Evolutionary conservation across 371 early-diverging fungal genomes (phyloP).

Genomic region (Agmasoma carcini): DNA sequence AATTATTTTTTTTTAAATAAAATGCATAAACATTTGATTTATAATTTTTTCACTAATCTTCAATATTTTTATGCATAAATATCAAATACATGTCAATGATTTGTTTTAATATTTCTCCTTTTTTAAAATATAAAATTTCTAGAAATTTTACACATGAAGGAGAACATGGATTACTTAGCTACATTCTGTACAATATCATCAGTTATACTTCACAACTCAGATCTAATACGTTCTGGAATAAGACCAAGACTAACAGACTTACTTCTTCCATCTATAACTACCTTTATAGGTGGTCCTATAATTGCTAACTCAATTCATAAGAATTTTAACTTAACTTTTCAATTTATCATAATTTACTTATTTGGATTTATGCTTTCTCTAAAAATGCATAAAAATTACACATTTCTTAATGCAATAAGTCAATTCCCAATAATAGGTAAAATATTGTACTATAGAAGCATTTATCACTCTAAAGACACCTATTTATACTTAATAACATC

Average conservation of each 20-base stretch:
- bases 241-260: slow-evolving; percentile 17
- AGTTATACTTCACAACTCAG: background rate
- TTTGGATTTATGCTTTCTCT: slow-evolving; percentile 21
- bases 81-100: too few species aligned
- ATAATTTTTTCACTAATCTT: too few species aligned
- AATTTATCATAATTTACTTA: slow-evolving; percentile 8
- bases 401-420: background rate
- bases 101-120: too few species aligned
- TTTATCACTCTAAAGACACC: slow-evolving; percentile 17
- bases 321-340: slow-evolving; percentile 2
- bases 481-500: slow-evolving; percentile 14
- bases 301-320: slow-evolving; percentile 28
- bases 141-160: too few species aligned
- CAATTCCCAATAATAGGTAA: slow-evolving; percentile 25
- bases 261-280: slow-evolving; percentile 23
- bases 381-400: slow-evolving; percentile 4
- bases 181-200: background rate
- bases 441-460: slow-evolving; percentile 2
- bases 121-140: too few species aligned
- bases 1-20: too few species aligned
- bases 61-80: too few species aligned
- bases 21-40: too few species aligned
- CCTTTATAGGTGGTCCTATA: slow-evolving; percentile 20
- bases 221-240: slow-evolving; percentile 16
- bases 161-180: too few species aligned